phyloP scores from a whole-genome alignment of 805 yeast genomes.

The Pichia manshurica region DNA sequence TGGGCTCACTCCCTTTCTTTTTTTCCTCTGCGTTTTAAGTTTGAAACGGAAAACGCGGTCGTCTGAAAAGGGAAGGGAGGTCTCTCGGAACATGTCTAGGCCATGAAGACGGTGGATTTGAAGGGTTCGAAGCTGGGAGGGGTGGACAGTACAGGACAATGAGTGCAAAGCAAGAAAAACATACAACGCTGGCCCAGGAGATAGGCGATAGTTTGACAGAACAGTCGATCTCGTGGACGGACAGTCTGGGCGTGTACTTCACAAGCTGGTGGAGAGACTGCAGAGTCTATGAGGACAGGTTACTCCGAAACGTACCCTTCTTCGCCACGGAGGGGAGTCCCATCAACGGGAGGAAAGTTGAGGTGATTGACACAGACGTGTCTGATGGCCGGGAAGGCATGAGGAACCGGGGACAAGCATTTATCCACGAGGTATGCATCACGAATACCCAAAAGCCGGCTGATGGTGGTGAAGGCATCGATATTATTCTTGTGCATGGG shows the following conservation, averaged over 20 bases:
- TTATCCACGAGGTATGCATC: conserved; percentile 72
- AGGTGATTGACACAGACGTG: conserved; percentile 47
- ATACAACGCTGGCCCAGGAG: conserved; percentile 6
- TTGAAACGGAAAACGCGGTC: not conserved
- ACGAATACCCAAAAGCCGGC: conserved; percentile 5
- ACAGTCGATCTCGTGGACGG: conserved; percentile 8
- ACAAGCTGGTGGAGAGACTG: conserved; percentile 19
- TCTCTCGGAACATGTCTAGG: too few species aligned
- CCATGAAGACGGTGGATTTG: not conserved
- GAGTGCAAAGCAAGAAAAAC: not conserved
- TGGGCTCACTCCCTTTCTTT: not conserved
- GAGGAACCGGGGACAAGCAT: conserved; percentile 25
- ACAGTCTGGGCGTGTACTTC: conserved; percentile 26
- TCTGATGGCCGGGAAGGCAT: conserved; percentile 28
- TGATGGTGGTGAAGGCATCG: not conserved
- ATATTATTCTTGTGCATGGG: conserved; percentile 77
- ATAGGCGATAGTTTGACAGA: not conserved
- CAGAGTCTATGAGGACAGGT: conserved; percentile 31
- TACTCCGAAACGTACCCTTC: conserved; percentile 55
- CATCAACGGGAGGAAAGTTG: conserved; percentile 33
- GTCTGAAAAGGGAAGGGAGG: too few species aligned
- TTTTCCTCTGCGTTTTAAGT: not conserved
- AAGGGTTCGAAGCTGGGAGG: too few species aligned
- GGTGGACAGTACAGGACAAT: not conserved
- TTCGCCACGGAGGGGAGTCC: conserved; percentile 30